phyloP scores from a whole-genome alignment of 1,284 basidiomycete species.

The Cerrena zonata region DNA sequence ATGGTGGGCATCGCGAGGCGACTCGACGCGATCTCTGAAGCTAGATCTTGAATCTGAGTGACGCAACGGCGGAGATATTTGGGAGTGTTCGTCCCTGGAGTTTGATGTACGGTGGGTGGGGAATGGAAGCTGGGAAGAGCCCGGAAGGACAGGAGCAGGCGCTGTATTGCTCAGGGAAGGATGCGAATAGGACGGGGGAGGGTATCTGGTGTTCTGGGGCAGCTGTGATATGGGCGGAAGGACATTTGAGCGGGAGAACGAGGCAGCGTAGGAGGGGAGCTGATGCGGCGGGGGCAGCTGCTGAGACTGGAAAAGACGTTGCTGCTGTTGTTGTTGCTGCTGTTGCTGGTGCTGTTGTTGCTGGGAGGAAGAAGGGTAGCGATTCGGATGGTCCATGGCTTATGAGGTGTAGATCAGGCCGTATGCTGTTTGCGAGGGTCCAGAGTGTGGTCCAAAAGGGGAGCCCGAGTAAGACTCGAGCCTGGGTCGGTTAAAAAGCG shows the following conservation, averaged over 20 bases:
- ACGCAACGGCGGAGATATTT: conserved; percentile 23
- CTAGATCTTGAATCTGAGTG: conserved; percentile 20
- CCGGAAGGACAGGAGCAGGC: conserved; percentile 24
- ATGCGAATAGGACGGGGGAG: conserved; percentile 31
- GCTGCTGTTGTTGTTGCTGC: conserved; percentile 1
- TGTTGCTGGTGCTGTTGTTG: conserved; percentile 9
- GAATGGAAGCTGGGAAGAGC: conserved; percentile 28
- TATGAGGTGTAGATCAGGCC: no score
- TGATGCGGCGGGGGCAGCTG: conserved; percentile 18
- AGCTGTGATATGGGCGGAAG: conserved; percentile 32
- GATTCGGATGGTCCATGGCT: conserved; percentile 11
- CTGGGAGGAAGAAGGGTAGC: conserved; percentile 1
- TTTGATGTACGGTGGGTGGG: conserved; percentile 28
- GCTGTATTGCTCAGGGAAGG: conserved; percentile 29
- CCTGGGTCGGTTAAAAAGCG: no score
- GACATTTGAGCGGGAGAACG: conserved; percentile 33
- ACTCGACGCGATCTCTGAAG: conserved; percentile 15
- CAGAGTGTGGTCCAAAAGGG: not conserved
- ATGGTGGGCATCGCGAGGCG: conserved; percentile 18
- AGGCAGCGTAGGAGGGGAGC: conserved; percentile 20
- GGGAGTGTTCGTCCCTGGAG: conserved; percentile 28
- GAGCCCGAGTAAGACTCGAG: not conserved
- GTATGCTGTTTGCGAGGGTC: not conserved
- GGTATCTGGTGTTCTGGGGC: conserved; percentile 21
- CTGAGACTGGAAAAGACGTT: conserved; percentile 13